Evolutionary conservation across 2,329 filamentous ascomycete species (phyloP).

Genomic region (Aschersonia sp.): DNA sequence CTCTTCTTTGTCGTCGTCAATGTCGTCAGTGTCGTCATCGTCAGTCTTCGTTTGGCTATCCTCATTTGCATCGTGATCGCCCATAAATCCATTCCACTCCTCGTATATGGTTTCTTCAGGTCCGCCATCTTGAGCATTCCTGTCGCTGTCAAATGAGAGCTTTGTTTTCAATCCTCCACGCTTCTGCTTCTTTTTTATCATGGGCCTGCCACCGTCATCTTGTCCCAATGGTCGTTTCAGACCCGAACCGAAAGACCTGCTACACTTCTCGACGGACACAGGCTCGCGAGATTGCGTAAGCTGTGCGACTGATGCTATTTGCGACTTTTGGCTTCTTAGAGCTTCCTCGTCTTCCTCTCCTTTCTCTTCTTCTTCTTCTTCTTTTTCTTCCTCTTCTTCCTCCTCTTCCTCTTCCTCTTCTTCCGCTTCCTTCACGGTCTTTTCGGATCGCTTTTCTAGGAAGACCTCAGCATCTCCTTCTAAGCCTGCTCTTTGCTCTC

Average conservation of each 20-base stretch:
- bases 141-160: constrained; percentile 9
- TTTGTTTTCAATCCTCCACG: constrained; percentile 46
- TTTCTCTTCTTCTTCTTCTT: too few relatives aligned
- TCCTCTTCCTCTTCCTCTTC: constrained; percentile 12
- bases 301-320: background rate
- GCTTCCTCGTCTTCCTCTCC: constrained; percentile 1
- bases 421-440: constrained; percentile 14
- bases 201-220: constrained; percentile 63
- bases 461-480: constrained; percentile 38
- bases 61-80: constrained; percentile 22
- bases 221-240: constrained; percentile 76
- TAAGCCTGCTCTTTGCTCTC: constrained; percentile 51
- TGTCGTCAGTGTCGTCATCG: constrained; percentile 5
- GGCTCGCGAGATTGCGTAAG: background rate
- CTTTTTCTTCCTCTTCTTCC: constrained; percentile 9
- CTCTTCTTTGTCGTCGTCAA: constrained; percentile 13
- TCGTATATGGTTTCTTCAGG: constrained; percentile 25
- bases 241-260: constrained; percentile 48
- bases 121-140: constrained; percentile 24
- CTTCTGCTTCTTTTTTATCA: constrained; percentile 72
- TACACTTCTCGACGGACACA: background rate
- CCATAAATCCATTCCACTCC: constrained; percentile 49
- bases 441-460: constrained; percentile 25
- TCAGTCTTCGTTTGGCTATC: background rate
- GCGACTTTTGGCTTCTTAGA: constrained; percentile 8